Percentiles rank a stretch among this genome's conserved stretches.
Conservation (phyloP, 2,329 filamentous ascomycete genomes). For the Calonectria ilicicola region DNA sequence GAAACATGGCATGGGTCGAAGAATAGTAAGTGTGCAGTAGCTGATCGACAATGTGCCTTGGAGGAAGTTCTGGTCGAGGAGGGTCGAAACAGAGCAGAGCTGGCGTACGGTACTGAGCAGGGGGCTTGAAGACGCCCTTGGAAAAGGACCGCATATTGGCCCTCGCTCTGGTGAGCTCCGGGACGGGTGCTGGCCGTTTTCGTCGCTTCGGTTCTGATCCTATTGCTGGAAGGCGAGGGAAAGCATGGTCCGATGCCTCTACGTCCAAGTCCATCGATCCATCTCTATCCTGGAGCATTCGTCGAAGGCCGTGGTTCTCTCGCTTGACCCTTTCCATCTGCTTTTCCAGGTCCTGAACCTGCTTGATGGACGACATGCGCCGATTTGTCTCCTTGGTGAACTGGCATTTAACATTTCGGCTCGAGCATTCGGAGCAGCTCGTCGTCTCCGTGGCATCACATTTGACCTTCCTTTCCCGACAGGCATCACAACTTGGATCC, state of each 20-base stretch:
- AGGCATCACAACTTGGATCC: constrained; percentile 97
- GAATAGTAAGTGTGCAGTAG: constrained; percentile 81
- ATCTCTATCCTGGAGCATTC: constrained; percentile 67
- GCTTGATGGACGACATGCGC: constrained; percentile 99
- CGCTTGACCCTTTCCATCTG: constrained; percentile 85
- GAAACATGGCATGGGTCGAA: constrained; percentile 83
- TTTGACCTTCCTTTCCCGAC: constrained; percentile 85
- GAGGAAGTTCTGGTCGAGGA: constrained; percentile 74
- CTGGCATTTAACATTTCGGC: constrained; percentile 95
- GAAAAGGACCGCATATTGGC: constrained; percentile 79
- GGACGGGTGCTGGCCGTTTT: constrained; percentile 69
- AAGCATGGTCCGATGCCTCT: constrained; percentile 61
- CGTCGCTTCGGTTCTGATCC: constrained; percentile 74
- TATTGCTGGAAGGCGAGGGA: constrained; percentile 72
- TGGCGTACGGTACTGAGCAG: constrained; percentile 72
- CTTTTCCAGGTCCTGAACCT: constrained; percentile 96
- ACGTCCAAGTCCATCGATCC: constrained; percentile 63
- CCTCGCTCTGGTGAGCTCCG: constrained; percentile 79
- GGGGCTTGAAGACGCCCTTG: constrained; percentile 83
- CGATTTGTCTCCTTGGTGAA: constrained; percentile 99
- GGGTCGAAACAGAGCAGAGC: constrained; percentile 62
- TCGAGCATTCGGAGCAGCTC: constrained; percentile 97
- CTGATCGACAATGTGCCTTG: constrained; percentile 76
- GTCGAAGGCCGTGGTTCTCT: constrained; percentile 81
- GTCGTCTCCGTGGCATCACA: constrained; percentile 97